Conservation (phyloP, 331 rosid genomes). For the Acacia concinna region DNA sequence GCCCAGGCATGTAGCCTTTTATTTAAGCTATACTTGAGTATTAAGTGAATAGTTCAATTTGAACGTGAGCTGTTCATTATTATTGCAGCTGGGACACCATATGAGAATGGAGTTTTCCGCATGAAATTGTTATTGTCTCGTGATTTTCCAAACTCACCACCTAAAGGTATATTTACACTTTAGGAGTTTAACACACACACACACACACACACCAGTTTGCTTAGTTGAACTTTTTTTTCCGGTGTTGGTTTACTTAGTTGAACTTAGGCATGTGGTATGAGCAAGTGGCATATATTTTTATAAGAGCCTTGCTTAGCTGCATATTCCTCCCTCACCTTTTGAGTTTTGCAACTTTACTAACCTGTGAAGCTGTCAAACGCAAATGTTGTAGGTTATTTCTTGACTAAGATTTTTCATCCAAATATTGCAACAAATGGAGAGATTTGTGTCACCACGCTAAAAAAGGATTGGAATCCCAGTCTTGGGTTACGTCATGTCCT, state of each 20-base stretch:
- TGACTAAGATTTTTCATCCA: slow-evolving; percentile 93
- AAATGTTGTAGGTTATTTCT: slow-evolving; percentile 69
- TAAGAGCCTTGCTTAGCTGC: not conserved
- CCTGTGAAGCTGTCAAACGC: slow-evolving; percentile 19
- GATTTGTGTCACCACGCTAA: slow-evolving; percentile 94
- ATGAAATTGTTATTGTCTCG: slow-evolving; percentile 81
- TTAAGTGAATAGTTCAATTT: slow-evolving; percentile 20
- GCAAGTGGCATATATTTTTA: not conserved
- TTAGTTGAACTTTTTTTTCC: not conserved
- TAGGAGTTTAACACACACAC: not conserved
- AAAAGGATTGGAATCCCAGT: slow-evolving; percentile 97
- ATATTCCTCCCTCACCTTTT: not conserved
- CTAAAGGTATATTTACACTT: slow-evolving; percentile 64
- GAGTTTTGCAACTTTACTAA: not conserved
- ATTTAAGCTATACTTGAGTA: not conserved
- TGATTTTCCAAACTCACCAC: slow-evolving; percentile 93
- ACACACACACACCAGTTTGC: not conserved
- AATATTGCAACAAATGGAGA: slow-evolving; percentile 87
- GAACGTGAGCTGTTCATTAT: slow-evolving; percentile 8
- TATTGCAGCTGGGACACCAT: slow-evolving; percentile 92
- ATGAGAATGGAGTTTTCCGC: slow-evolving; percentile 91
- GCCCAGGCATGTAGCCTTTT: slow-evolving; percentile 74
- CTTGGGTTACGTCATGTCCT: slow-evolving; percentile 93
- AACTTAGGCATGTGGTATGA: not conserved
- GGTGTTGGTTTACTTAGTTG: not conserved